These are phyloP conservation scores for Apiotrichum porosum DNA, from an alignment of 1,284 basidiomycete genomes.

Conservation along the genomic window DNA sequence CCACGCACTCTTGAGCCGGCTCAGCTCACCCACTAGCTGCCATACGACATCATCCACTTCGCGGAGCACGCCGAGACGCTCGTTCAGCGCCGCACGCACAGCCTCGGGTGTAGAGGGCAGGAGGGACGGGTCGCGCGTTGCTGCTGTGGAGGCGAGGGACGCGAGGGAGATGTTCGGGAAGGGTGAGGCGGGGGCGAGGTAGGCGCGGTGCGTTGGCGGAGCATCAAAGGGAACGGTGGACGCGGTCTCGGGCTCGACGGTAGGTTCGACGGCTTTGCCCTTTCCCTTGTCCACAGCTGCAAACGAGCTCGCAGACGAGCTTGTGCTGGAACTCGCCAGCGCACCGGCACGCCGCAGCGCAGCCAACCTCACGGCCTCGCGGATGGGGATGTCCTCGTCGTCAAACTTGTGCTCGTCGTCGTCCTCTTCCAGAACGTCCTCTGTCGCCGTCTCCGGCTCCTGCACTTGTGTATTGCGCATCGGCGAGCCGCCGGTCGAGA, in stretches of 20 bases:
- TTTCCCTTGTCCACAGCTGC: slow-evolving; percentile 13
- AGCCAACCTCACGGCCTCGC: slow-evolving; percentile 9
- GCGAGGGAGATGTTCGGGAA: neutral
- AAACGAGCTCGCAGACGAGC: no score
- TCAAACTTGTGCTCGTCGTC: slow-evolving; percentile 50
- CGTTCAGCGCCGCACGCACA: slow-evolving; percentile 63
- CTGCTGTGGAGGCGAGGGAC: neutral
- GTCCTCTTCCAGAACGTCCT: neutral
- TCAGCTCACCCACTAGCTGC: slow-evolving; percentile 69
- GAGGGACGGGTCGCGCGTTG: neutral
- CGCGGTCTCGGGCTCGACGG: no score
- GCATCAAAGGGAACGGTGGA: slow-evolving; percentile 3
- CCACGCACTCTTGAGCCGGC: slow-evolving; percentile 62
- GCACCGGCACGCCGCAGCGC: slow-evolving; percentile 6
- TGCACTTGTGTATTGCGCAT: neutral
- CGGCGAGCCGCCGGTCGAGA: slow-evolving; percentile 20
- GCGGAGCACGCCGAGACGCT: slow-evolving; percentile 69
- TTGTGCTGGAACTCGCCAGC: neutral
- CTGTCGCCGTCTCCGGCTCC: neutral
- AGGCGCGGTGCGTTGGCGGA: slow-evolving; percentile 10
- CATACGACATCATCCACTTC: slow-evolving; percentile 65
- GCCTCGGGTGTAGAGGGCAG: slow-evolving; percentile 4
- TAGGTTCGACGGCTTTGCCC: neutral
- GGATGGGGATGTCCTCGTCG: slow-evolving; percentile 10
- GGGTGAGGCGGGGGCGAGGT: slow-evolving; percentile 8